Conservation (phyloP, 805 yeast species). For the Danielia oregonensis region DNA sequence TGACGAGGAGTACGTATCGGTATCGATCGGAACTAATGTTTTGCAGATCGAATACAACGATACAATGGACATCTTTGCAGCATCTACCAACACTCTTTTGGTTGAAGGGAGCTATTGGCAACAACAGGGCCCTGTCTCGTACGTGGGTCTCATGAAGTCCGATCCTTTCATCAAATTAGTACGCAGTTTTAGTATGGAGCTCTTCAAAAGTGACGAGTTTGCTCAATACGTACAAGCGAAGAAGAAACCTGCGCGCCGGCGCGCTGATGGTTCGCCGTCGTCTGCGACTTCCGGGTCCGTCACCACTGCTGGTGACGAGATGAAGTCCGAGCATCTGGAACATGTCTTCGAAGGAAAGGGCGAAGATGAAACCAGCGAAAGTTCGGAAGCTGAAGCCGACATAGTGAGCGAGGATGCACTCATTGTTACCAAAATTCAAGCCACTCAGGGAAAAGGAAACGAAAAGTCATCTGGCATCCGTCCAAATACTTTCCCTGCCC, state of each 20-base stretch:
- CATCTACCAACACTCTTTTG: constrained; percentile 31
- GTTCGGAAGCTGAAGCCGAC: constrained; percentile 14
- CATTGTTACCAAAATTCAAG: constrained; percentile 25
- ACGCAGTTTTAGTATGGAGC: constrained; percentile 30
- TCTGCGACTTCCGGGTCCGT: background rate
- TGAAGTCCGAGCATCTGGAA: constrained; percentile 1
- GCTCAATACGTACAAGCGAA: constrained; percentile 24
- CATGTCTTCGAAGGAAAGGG: background rate
- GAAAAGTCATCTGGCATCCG: background rate
- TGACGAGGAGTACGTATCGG: constrained; percentile 19
- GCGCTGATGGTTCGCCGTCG: background rate
- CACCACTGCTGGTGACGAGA: constrained; percentile 1
- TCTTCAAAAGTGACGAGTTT: constrained; percentile 33
- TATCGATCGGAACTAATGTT: constrained; percentile 33
- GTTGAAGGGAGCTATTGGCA: constrained; percentile 39
- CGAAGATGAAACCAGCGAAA: constrained; percentile 2
- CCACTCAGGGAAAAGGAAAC: background rate
- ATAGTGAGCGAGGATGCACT: constrained; percentile 26
- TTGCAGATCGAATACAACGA: constrained; percentile 33
- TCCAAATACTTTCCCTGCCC: background rate
- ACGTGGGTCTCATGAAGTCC: constrained; percentile 36
- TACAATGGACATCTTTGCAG: constrained; percentile 27
- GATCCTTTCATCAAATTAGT: constrained; percentile 37
- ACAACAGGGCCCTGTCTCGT: constrained; percentile 38
- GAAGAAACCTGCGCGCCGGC: constrained; percentile 1